Percentiles rank a stretch among this genome's conserved stretches.
phyloP scores from a whole-genome alignment of 768 basidiomycete genomes.

The Tremella yokohamensis region DNA sequence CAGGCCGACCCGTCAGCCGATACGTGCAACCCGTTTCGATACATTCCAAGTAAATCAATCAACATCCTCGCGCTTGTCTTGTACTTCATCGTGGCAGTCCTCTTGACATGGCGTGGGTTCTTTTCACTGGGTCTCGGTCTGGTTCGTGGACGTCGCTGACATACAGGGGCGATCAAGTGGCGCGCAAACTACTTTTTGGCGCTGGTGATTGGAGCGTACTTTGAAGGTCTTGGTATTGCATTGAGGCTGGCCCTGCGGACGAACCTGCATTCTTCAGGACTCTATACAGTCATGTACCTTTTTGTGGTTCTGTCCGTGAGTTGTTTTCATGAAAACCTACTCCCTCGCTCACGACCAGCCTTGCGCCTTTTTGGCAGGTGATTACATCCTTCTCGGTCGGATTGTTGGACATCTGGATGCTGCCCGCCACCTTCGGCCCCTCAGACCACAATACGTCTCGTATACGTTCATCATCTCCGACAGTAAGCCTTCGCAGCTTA shows the following conservation, averaged over 20 bases:
- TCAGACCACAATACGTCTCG: slow-evolving; percentile 38
- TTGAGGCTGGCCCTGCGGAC: slow-evolving; percentile 41
- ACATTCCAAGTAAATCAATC: slow-evolving; percentile 41
- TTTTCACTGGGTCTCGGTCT: background rate
- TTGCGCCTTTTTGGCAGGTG: slow-evolving; percentile 49
- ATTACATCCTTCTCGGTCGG: slow-evolving; percentile 49
- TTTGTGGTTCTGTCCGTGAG: slow-evolving; percentile 47
- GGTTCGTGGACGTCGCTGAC: background rate
- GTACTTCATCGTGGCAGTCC: slow-evolving; percentile 43
- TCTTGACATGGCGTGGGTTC: slow-evolving; percentile 42
- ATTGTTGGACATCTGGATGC: slow-evolving; percentile 41
- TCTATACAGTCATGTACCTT: slow-evolving; percentile 48
- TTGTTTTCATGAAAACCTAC: slow-evolving; percentile 8
- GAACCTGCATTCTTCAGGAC: slow-evolving; percentile 40
- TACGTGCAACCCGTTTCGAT: slow-evolving; percentile 51
- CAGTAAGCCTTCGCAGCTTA: slow-evolving; percentile 24
- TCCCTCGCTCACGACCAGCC: slow-evolving; percentile 28
- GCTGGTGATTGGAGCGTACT: slow-evolving; percentile 48
- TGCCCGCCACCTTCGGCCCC: slow-evolving; percentile 34
- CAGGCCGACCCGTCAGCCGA: no score
- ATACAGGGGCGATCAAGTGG: slow-evolving; percentile 23
- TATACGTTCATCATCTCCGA: slow-evolving; percentile 49
- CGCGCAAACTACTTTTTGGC: slow-evolving; percentile 43
- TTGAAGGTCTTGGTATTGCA: slow-evolving; percentile 44
- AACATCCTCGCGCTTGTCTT: slow-evolving; percentile 38